A percentile compares a stretch with the other conserved stretches of the same genome.
phyloP scores from a whole-genome alignment of 2,329 filamentous ascomycete genomes.

The Lomentospora prolificans region DNA sequence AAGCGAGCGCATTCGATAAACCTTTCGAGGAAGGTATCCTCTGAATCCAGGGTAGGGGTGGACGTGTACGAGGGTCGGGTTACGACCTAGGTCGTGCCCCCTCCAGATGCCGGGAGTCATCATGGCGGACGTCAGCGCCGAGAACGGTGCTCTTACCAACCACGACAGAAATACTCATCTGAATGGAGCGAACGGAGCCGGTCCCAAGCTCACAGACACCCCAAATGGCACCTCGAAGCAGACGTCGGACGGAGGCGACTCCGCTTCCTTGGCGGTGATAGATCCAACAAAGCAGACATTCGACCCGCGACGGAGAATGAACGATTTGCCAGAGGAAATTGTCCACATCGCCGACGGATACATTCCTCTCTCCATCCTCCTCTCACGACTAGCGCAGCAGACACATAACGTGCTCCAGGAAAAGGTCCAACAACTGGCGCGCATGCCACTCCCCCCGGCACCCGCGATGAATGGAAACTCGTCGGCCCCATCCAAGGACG shows the following conservation, averaged over 20 bases:
- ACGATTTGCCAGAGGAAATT: slow-evolving; percentile 52
- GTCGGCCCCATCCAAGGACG: slow-evolving; percentile 16
- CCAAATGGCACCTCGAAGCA: background rate
- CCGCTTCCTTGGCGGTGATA: slow-evolving; percentile 8
- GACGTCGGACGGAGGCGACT: slow-evolving; percentile 9
- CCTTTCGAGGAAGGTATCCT: background rate
- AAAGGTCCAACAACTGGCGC: slow-evolving; percentile 59
- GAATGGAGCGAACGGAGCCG: slow-evolving; percentile 24
- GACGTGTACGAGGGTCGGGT: background rate
- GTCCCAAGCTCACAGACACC: slow-evolving; percentile 5
- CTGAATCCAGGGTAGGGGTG: background rate
- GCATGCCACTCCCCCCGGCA: slow-evolving; percentile 48
- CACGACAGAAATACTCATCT: slow-evolving; percentile 39
- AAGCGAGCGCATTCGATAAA: background rate
- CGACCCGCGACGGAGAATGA: slow-evolving; percentile 32
- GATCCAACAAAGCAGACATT: slow-evolving; percentile 13
- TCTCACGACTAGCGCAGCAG: slow-evolving; percentile 71
- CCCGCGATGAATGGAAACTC: slow-evolving; percentile 40
- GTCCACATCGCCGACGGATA: slow-evolving; percentile 67
- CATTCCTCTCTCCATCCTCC: slow-evolving; percentile 62
- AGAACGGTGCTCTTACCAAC: slow-evolving; percentile 43
- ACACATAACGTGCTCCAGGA: slow-evolving; percentile 71
- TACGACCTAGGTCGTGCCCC: background rate
- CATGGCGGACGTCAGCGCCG: slow-evolving; percentile 45
- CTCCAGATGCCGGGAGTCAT: slow-evolving; percentile 40